phyloP scores from a whole-genome alignment of 2,329 filamentous ascomycete genomes.

The Rhynchosporium agropyri region DNA sequence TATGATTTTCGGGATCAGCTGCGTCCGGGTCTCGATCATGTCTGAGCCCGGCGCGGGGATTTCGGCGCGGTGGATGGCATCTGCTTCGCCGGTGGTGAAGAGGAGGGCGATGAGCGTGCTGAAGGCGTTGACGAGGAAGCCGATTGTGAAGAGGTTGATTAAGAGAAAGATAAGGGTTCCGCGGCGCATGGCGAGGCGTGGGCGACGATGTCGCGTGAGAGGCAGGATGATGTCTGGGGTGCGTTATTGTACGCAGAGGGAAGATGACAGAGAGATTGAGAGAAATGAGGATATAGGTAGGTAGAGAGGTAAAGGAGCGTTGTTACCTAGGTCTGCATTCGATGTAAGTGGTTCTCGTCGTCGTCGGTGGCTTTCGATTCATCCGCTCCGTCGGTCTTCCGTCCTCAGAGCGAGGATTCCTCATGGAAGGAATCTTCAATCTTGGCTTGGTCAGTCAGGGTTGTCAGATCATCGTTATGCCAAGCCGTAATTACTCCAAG shows the following conservation, averaged over 20 bases:
- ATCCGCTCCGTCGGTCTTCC: constrained; percentile 1
- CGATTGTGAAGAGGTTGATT: constrained; percentile 64
- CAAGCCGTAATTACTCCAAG: constrained; percentile 10
- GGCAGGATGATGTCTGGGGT: background rate
- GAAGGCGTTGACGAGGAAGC: constrained; percentile 66
- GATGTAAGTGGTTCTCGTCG: background rate
- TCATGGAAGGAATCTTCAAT: background rate
- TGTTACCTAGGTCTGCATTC: constrained; percentile 2
- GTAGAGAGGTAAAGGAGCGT: background rate
- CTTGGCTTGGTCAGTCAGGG: constrained; percentile 1
- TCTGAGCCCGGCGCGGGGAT: constrained; percentile 66
- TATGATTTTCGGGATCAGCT: constrained; percentile 75
- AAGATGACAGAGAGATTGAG: background rate
- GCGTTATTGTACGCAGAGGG: background rate
- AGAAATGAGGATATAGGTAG: background rate
- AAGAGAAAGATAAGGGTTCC: constrained; percentile 46
- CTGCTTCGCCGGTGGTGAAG: constrained; percentile 65
- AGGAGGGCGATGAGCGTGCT: constrained; percentile 73
- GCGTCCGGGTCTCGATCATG: constrained; percentile 55
- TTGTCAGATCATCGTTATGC: constrained; percentile 5
- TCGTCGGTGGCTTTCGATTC: background rate
- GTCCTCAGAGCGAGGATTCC: constrained; percentile 4
- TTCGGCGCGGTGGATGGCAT: constrained; percentile 68
- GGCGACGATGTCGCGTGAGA: background rate
- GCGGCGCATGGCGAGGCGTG: constrained; percentile 39